These are phyloP conservation scores for Diaporthe australafricana DNA, from an alignment of 2,329 filamentous ascomycete genomes.

Conservation along the genomic window DNA sequence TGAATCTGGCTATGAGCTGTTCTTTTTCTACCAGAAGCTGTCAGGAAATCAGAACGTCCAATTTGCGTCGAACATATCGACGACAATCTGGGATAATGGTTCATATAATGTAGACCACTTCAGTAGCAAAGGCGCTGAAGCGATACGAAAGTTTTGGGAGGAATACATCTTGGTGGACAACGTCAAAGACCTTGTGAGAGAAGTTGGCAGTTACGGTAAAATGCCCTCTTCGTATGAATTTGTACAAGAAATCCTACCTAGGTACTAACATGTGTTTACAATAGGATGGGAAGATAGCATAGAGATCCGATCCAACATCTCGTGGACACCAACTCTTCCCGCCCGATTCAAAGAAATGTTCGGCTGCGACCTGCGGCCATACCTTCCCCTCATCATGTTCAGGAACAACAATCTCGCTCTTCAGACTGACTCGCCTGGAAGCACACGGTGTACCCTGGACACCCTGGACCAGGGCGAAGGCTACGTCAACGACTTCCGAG, in stretches of 20 bases:
- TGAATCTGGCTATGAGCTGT: neutral
- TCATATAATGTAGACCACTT: conserved; percentile 49
- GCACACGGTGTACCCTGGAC: neutral
- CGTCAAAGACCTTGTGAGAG: neutral
- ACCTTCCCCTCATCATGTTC: conserved; percentile 46
- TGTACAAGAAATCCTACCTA: too few relatives aligned
- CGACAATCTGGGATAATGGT: conserved; percentile 35
- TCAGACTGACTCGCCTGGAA: neutral
- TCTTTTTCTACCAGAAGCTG: conserved; percentile 17
- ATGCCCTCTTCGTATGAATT: too few relatives aligned
- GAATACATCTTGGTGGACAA: conserved; percentile 36
- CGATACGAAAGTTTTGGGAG: conserved; percentile 51
- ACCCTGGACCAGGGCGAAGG: neutral
- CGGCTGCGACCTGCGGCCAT: conserved; percentile 49
- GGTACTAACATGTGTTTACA: too few relatives aligned
- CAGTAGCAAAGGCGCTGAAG: conserved; percentile 49
- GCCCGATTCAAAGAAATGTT: conserved; percentile 44
- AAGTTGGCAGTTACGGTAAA: neutral
- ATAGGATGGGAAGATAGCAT: conserved; percentile 47
- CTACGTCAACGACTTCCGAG: conserved; percentile 1
- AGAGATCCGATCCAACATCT: conserved; percentile 47
- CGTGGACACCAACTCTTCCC: conserved; percentile 50
- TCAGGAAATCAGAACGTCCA: conserved; percentile 6
- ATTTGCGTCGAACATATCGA: neutral
- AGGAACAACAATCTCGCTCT: neutral